Conservation (phyloP, 805 yeast genomes). For the Schwanniomyces pseudopolymorphus region DNA sequence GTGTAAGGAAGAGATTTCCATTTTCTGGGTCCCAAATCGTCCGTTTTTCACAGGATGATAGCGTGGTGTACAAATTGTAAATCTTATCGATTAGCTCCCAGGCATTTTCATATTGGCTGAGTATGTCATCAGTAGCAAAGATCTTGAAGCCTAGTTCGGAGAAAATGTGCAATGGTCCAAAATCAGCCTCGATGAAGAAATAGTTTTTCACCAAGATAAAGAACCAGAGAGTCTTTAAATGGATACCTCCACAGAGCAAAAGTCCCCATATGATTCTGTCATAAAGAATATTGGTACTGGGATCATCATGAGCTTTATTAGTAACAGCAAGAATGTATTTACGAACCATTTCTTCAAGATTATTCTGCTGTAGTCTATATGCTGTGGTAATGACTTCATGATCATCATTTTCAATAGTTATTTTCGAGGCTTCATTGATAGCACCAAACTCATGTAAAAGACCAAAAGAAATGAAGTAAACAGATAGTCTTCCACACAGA, state of each 20-base stretch:
- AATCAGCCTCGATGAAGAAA: conserved; percentile 18
- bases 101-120: conserved; percentile 13
- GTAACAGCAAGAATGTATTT: conserved; percentile 36
- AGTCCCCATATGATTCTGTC: conserved; percentile 44
- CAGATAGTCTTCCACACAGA: conserved; percentile 24
- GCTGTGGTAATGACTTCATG: conserved; percentile 7
- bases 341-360: conserved; percentile 34
- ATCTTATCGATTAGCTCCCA: conserved; percentile 15
- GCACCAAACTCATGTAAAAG: conserved; percentile 20
- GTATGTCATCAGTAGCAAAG: conserved; percentile 10
- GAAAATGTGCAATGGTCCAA: conserved; percentile 20
- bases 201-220: conserved; percentile 37
- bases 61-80: conserved; percentile 8
- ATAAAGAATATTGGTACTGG: conserved; percentile 27
- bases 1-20: conserved; percentile 16
- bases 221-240: conserved; percentile 41
- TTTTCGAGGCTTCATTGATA: conserved; percentile 3
- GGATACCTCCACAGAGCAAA: conserved; percentile 44
- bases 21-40: conserved; percentile 14
- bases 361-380: conserved; percentile 5
- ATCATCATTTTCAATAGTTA: conserved; percentile 8
- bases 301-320: conserved; percentile 36
- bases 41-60: conserved; percentile 7
- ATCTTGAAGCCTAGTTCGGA: conserved; percentile 28
- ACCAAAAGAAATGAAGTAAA: conserved; percentile 21